Percentiles rank a stretch among this genome's conserved stretches.
Evolutionary conservation across 2,329 filamentous ascomycete species (phyloP).

Genomic region (Aspergillus sp.): DNA sequence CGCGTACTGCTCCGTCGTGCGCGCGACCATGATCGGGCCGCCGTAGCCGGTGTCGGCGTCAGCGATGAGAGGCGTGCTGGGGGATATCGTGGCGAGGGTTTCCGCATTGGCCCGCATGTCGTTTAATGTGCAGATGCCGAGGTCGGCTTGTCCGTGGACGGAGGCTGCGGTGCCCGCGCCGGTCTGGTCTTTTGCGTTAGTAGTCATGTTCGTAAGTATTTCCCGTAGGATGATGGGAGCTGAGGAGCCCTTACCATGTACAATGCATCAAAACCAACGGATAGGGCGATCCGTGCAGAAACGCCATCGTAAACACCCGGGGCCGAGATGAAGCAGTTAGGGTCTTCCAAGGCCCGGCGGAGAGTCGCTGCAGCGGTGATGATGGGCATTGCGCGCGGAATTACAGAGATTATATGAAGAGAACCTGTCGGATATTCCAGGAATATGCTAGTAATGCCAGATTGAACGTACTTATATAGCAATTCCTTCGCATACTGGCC

Average conservation of each 20-base stretch:
- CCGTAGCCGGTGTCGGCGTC: conserved; percentile 51
- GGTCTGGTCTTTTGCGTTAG: conserved; percentile 37
- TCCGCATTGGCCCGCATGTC: conserved; percentile 48
- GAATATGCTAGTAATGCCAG: not conserved
- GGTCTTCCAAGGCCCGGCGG: conserved; percentile 26
- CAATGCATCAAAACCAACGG: conserved; percentile 42
- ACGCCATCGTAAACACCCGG: conserved; percentile 47
- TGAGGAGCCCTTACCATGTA: conserved; percentile 39
- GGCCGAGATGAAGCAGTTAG: conserved; percentile 34
- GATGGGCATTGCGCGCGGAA: conserved; percentile 18
- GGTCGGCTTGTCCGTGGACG: conserved; percentile 42
- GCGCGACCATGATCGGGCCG: conserved; percentile 42
- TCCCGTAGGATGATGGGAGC: too few relatives aligned
- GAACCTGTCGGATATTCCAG: not conserved
- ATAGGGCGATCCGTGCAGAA: conserved; percentile 42
- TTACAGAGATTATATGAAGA: too few relatives aligned
- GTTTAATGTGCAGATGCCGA: conserved; percentile 44
- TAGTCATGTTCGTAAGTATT: too few relatives aligned
- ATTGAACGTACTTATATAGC: too few relatives aligned
- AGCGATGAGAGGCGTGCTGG: conserved; percentile 44
- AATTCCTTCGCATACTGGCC: not conserved
- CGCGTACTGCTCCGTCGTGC: conserved; percentile 44
- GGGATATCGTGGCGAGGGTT: conserved; percentile 46
- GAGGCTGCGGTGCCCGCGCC: conserved; percentile 45
- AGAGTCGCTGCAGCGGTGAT: conserved; percentile 23